phyloP scores from a whole-genome alignment of 192 early-diverging fungal genomes.

The Coemansia sp. region DNA sequence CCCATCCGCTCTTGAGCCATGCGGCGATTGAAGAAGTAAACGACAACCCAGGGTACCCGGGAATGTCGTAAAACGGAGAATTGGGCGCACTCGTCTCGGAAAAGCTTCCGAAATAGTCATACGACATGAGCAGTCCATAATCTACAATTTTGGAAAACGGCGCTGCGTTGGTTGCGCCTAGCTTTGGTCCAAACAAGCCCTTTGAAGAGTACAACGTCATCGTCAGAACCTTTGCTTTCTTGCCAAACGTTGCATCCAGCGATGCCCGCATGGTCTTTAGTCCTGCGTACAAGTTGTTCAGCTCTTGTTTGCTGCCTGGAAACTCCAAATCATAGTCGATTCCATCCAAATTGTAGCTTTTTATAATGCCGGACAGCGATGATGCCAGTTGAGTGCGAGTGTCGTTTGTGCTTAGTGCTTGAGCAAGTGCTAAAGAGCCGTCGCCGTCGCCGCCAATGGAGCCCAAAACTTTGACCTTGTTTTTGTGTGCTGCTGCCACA shows the following conservation, averaged over 20 bases:
- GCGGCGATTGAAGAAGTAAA: conserved; percentile 54
- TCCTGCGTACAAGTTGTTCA: conserved; percentile 58
- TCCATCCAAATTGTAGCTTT: conserved; percentile 59
- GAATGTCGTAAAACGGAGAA: conserved; percentile 54
- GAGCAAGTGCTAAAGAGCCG: conserved; percentile 60
- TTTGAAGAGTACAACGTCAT: conserved; percentile 60
- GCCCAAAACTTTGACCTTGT: conserved; percentile 59
- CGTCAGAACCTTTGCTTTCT: conserved; percentile 58
- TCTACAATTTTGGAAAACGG: conserved; percentile 63
- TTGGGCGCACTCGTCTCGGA: conserved; percentile 56
- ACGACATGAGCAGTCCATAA: conserved; percentile 74
- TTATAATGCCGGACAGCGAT: conserved; percentile 42
- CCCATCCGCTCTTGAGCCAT: conserved; percentile 63
- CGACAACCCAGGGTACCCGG: conserved; percentile 36
- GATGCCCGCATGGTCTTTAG: conserved; percentile 57
- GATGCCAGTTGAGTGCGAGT: conserved; percentile 39
- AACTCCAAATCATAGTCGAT: conserved; percentile 67
- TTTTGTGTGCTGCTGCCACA: conserved; percentile 34
- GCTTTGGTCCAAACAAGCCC: conserved; percentile 55
- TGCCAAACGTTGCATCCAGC: conserved; percentile 54
- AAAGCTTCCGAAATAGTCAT: conserved; percentile 65
- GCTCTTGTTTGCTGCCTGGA: conserved; percentile 59
- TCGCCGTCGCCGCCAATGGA: conserved; percentile 73
- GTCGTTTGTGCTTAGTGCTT: conserved; percentile 40
- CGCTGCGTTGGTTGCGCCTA: conserved; percentile 55